phyloP scores from a whole-genome alignment of 106 monocot species.

The Narthecium ossifragum region DNA sequence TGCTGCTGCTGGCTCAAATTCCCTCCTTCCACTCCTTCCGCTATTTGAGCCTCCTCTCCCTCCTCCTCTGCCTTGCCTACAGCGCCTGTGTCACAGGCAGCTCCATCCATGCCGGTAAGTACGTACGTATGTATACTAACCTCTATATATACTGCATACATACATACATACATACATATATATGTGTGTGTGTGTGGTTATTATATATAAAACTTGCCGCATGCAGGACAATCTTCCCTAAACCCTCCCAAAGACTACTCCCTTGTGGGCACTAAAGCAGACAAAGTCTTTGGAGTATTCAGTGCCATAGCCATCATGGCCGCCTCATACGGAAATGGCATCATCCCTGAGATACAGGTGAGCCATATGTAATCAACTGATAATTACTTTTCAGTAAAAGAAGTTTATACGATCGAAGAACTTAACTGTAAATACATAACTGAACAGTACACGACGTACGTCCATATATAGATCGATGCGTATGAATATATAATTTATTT shows the following conservation, averaged over 20 bases:
- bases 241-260: conserved; percentile 12
- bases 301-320: conserved; percentile 14
- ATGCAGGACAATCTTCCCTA: background rate
- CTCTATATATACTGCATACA: background rate
- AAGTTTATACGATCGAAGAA: no score
- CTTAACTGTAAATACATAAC: no score
- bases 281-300: conserved; percentile 1
- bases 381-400: no score
- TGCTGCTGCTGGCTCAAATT: conserved; percentile 4
- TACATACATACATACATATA: background rate
- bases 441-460: no score
- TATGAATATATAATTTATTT: no score
- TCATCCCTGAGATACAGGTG: conserved; percentile 20
- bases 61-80: background rate
- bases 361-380: no score
- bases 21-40: conserved; percentile 1
- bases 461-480: no score
- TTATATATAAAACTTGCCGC: background rate
- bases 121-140: background rate
- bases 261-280: background rate
- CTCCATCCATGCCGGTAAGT: conserved; percentile 7
- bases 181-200: no score
- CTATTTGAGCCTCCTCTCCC: conserved; percentile 1
- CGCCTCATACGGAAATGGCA: conserved; percentile 16
- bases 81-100: conserved; percentile 11